Conservation (phyloP, 257 asterid genomes). For the Phtheirospermum japonicum region DNA sequence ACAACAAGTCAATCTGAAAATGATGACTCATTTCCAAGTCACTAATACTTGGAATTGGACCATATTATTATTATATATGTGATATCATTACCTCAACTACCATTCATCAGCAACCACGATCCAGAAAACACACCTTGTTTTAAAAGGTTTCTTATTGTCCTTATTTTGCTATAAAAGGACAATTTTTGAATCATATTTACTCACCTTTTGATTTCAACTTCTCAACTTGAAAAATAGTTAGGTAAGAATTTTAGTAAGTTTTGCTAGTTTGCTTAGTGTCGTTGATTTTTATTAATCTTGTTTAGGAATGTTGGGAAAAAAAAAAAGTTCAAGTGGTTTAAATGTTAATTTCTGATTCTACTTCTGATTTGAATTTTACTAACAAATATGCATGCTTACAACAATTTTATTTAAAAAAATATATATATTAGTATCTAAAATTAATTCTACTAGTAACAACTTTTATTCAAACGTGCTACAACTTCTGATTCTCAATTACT, state of each 20-base stretch:
- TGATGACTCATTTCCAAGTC: slow-evolving; percentile 53
- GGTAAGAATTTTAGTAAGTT: slow-evolving; percentile 12
- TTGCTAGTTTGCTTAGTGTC: neutral
- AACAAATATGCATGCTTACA: too few relatives aligned
- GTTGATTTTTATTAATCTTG: too few relatives aligned
- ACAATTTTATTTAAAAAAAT: too few relatives aligned
- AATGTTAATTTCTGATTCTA: too few relatives aligned
- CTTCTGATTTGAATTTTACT: too few relatives aligned
- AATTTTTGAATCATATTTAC: slow-evolving; percentile 23
- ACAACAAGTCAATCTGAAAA: slow-evolving; percentile 18
- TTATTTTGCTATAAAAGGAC: slow-evolving; percentile 33
- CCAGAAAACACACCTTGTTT: slow-evolving; percentile 17
- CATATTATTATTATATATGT: neutral
- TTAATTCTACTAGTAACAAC: too few relatives aligned
- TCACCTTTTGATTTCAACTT: slow-evolving; percentile 27
- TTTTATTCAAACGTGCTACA: too few relatives aligned
- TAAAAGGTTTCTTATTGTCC: slow-evolving; percentile 1
- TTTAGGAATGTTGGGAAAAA: too few relatives aligned
- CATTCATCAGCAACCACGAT: neutral
- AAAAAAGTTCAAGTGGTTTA: too few relatives aligned
- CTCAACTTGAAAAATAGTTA: neutral
- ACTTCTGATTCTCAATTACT: too few relatives aligned
- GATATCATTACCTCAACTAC: slow-evolving; percentile 11
- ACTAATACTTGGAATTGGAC: slow-evolving; percentile 29
- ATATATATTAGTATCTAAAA: too few relatives aligned